Percentiles rank a stretch among this genome's conserved stretches.
Evolutionary conservation across 108 stramenopile genomes (phyloP).

Genomic region (Nitzschia putrida): DNA sequence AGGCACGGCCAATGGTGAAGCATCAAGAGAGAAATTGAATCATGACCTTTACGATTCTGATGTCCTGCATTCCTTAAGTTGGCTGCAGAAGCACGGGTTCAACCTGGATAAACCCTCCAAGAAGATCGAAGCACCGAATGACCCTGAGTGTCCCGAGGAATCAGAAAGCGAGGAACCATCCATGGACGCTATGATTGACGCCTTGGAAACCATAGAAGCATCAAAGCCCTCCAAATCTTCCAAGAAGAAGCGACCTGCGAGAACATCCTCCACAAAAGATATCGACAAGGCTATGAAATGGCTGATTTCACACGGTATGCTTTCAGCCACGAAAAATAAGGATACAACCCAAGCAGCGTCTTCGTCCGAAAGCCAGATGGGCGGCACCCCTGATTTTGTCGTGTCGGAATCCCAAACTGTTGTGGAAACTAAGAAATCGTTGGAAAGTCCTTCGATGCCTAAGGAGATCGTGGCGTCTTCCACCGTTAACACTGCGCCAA

Average conservation of each 20-base stretch:
- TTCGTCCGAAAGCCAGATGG: too few relatives aligned
- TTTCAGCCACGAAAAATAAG: background rate
- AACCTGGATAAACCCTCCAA: constrained; percentile 4
- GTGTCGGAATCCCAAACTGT: too few relatives aligned
- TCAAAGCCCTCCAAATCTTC: background rate
- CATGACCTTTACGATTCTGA: background rate
- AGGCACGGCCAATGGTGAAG: background rate
- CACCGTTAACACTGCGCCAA: too few relatives aligned
- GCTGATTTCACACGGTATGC: background rate
- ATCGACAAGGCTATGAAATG: constrained; percentile 24
- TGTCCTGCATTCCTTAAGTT: constrained; percentile 6
- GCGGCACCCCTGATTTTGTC: too few relatives aligned
- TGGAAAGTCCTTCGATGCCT: too few relatives aligned
- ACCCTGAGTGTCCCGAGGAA: background rate
- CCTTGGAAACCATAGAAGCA: background rate
- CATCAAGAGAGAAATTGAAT: background rate
- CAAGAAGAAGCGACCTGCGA: background rate
- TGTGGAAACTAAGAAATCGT: too few relatives aligned
- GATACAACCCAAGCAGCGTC: background rate
- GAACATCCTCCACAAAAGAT: constrained; percentile 1
- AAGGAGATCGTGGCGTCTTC: too few relatives aligned
- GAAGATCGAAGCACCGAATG: background rate
- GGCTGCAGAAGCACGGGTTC: constrained; percentile 24
- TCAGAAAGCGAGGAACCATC: constrained; percentile 9
- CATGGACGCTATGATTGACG: constrained; percentile 17